A percentile compares a stretch with the other conserved stretches of the same genome.
Evolutionary conservation across 306 rosid species (phyloP).

Genomic region (Ormosia semicastrata): DNA sequence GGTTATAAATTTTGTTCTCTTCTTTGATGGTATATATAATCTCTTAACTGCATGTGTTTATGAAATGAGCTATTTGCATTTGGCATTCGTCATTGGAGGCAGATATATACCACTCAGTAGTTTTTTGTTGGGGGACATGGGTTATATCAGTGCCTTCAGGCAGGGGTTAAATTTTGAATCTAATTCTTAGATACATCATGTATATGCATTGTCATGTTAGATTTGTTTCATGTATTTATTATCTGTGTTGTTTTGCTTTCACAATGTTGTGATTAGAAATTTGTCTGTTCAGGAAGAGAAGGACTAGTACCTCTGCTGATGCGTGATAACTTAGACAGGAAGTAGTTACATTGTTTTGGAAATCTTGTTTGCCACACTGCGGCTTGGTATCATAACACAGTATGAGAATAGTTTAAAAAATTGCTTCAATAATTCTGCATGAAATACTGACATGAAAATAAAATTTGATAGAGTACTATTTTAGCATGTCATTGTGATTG

Average conservation of each 20-base stretch:
- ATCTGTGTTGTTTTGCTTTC: conserved; percentile 2
- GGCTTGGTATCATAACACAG: neutral
- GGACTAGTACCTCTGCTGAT: neutral
- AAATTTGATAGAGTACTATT: neutral
- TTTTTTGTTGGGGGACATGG: neutral
- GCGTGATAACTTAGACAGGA: neutral
- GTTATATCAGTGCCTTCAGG: neutral
- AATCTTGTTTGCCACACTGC: neutral
- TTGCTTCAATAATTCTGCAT: neutral
- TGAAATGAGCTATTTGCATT: conserved; percentile 6
- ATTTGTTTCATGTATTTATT: neutral
- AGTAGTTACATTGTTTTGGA: neutral
- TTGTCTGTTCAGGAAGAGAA: neutral
- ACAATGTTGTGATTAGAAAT: neutral
- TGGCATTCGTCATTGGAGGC: neutral
- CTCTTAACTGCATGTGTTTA: neutral
- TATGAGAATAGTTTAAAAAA: neutral
- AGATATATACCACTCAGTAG: neutral
- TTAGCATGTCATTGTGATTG: neutral
- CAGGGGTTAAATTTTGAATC: conserved; percentile 10
- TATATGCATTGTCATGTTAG: conserved; percentile 1
- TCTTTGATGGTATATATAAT: neutral
- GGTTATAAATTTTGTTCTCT: neutral
- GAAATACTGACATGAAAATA: neutral
- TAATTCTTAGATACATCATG: conserved; percentile 11